Base-by-base conservation (phyloP, 179 eudicot species). In the Beta macrorhiza region DNA sequence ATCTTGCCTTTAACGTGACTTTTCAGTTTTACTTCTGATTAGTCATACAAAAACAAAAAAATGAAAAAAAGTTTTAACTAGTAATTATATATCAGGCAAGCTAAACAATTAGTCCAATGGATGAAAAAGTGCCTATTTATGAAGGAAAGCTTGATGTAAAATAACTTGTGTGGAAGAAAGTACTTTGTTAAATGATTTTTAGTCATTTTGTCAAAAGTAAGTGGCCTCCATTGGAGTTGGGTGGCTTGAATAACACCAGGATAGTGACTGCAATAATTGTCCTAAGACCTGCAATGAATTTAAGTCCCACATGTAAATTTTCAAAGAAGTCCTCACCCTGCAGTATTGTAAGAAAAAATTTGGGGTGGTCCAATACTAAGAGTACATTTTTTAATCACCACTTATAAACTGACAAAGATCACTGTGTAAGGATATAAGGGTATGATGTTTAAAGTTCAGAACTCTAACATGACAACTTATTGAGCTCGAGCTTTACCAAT, bases 171-270 rank as follows among this genome's bases (percentile, higher is more conserved):
- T 64, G 68, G 29, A 64, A 67, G 4, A 8, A 67, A 67, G 51
- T 16, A 67, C 19, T 1, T 4, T 67, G 51, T 22, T 32, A 42
- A 67, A 25, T 67, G 72, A 14, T 14, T 13, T 4, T 42, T 15
- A 4, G 53, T 37, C n/a, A 68, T 68, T 37, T 17, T 15, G 72
- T 68, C 72, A 68, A 68, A 68, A 16, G 15, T 44, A 37, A 11
- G 72, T 16, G 52, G 52, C 72, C 72, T 42, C 52, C 52, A 44
- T 42, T 68, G 32, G 3, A 14, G 52, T 2, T 68, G 72, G 72
- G 25, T 25, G 72, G 72, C 44, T 42, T 68, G 72, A 44, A 68
- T 37, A 68, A 51, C 72, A 67, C 12, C 51, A 37, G n/a, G 72
- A 67, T 14, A 67, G n/a, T 42, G 72, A 32, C 49, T 32, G n/a